Evolutionary conservation across 345 rosid genomes (phyloP), one percentile per base, ranked within the genome.

Genomic region (Hypericum perforatum): DNA sequence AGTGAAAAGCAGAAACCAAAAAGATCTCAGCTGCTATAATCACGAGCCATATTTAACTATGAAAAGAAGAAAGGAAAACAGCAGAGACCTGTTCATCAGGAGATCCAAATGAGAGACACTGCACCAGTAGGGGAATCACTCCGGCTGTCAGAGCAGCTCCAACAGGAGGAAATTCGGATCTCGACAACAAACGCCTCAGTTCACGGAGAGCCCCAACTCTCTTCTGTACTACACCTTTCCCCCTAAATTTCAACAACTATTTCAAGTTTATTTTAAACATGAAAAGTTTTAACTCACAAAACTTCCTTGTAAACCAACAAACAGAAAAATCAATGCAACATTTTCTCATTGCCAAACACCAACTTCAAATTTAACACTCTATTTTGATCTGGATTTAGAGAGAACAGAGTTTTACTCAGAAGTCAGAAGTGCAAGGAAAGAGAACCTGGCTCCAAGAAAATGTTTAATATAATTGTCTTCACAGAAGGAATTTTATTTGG

Each of bases 51-150:
- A 22, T 22, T 22, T 22, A 4, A 4, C 32, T 22, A 22, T 22
- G 2, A 22, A 22, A 22, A 22, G 32, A 22, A 22, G 32, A 22
- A 22, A 22, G 32, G 32, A 22, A 39, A 57, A 60, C 16, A 61
- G 41, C 15, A 45, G 48, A 48, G 43, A 85, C 98, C 95, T 92
- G 99, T 63, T 86, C 99, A 51, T 89, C 89, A 0, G 82, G 73
- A 54, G 94, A 84, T 63, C 97, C 99, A 72, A 89, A 94, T 9
- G 94, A 76, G 59, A 94, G 95, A 66, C 91, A 85, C 48, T 77
- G 84, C 75, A 86, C 95, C 55, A 89, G 97, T 44, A 82, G 44
- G n/a, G 91, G 72, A 45, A 94, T 59, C 42, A 94, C 94, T 72
- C 97, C 99, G 56, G 94, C 77, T 16, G 62, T 68, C 50, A 89